phyloP scores from a whole-genome alignment of 176 grass and related monocot genomes.

The Hsuehochloa calcarea region DNA sequence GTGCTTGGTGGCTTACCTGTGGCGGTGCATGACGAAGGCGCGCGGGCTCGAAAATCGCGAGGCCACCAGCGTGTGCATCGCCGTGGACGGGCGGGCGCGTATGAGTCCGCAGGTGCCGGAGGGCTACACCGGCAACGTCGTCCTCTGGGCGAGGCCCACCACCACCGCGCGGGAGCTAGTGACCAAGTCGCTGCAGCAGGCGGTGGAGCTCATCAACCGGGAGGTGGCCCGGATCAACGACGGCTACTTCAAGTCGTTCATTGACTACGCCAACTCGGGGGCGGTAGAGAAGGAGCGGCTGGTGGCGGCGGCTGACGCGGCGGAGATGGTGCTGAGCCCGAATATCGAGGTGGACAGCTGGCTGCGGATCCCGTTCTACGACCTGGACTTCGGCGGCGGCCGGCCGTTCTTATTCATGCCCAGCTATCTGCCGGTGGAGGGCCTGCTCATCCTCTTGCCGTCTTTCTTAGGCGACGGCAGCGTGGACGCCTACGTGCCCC shows the following conservation, averaged over 20 bases:
- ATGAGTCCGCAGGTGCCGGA: slow-evolving; percentile 24
- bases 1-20: slow-evolving; percentile 35
- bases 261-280: slow-evolving; percentile 25
- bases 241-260: slow-evolving; percentile 39
- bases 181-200: slow-evolving; percentile 10
- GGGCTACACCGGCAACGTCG: slow-evolving; percentile 23
- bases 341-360: slow-evolving; percentile 34
- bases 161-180: neutral
- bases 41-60: slow-evolving; percentile 7
- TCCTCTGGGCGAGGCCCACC: slow-evolving; percentile 33
- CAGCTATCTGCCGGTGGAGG: slow-evolving; percentile 35
- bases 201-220: slow-evolving; percentile 27
- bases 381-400: slow-evolving; percentile 34
- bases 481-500: slow-evolving; percentile 25
- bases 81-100: slow-evolving; percentile 27
- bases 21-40: slow-evolving; percentile 27
- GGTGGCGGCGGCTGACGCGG: slow-evolving; percentile 27
- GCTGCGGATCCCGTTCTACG: slow-evolving; percentile 36
- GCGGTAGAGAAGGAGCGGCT: slow-evolving; percentile 15
- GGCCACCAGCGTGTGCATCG: slow-evolving; percentile 26
- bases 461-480: slow-evolving; percentile 20
- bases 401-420: slow-evolving; percentile 38
- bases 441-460: slow-evolving; percentile 23
- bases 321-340: slow-evolving; percentile 27
- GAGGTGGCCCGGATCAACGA: slow-evolving; percentile 24